Evolutionary conservation across 495 filamentous ascomycete species (phyloP), one percentile per base, ranked within the genome.

Genomic region (Rostrohypoxylon terebratum): DNA sequence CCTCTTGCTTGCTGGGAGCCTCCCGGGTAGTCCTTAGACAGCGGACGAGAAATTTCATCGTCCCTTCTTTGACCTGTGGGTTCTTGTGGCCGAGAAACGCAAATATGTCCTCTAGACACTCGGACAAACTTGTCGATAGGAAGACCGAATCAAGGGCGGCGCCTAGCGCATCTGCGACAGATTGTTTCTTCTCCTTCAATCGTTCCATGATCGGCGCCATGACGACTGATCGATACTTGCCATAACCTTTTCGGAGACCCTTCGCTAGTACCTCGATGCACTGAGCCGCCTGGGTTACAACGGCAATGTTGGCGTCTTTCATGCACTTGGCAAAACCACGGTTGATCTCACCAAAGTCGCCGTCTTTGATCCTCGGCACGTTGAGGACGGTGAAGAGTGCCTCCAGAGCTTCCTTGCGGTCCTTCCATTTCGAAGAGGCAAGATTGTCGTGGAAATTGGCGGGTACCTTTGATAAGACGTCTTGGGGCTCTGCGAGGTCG

Each of bases 291-390:
- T 94, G 90, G 0, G 92, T 95, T 33, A 97, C 96, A 47, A 98
- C 96, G 7, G 93, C 92, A 75, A 99, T 90, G 75, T 99, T 99
- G 54, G 96, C 96, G 77, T 99, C 96, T 79, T 98, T 98, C 95
- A 98, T 98, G 73, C 88, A 93, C 78, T 98, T 98, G 28, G 96
- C 96, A 48, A 98, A 82, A 4, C 86, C 87, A 48, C 90, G 87
- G 47, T 92, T 88, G 75, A 97, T 89, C 68, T 98, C 94, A 79
- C 90, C 87, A 71, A 92, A 99, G 44, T 90, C 91, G 3, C 88
- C 94, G 65, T 98, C 96, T 79, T 97, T 94, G 77, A 99, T 97
- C 60, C 91, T 88, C 21, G 96, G 94, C 16, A 96, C 90, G 76
- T 98, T 97, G 60, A 96, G 80, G 8, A 88, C 84, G 11, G 84